phyloP scores from a whole-genome alignment of 139 green algal genomes.

The Desmodesmus armatus region DNA sequence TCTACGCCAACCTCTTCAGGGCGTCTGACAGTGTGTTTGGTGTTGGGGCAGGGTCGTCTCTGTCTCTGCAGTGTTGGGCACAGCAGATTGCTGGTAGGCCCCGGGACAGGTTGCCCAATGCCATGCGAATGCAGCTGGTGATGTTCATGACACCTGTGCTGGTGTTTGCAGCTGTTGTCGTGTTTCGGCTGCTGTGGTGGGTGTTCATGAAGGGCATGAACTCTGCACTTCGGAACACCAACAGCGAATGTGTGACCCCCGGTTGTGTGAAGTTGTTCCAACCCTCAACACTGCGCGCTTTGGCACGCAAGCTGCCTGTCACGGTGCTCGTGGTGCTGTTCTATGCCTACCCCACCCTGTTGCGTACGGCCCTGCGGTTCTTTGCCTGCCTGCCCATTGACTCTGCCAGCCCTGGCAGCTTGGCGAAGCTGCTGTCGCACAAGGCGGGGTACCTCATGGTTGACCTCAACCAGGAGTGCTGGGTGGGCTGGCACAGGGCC shows the following conservation, averaged over 20 bases:
- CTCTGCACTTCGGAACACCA: background rate
- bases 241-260: background rate
- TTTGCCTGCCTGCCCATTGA: slow-evolving; percentile 13
- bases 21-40: background rate
- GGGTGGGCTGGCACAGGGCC: background rate
- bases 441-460: background rate
- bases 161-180: background rate
- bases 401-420: background rate
- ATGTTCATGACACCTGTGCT: background rate
- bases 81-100: background rate
- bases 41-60: background rate
- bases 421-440: background rate
- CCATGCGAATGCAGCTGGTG: background rate
- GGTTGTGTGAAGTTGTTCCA: background rate
- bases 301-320: background rate
- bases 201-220: too few relatives aligned
- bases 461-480: slow-evolving; percentile 14
- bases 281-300: too few relatives aligned
- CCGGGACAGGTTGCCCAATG: background rate
- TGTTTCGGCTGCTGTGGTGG: background rate
- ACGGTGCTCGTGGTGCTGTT: slow-evolving; percentile 15
- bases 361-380: background rate
- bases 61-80: background rate
- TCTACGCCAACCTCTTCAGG: background rate
- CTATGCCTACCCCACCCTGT: background rate